A percentile compares a stretch with the other conserved stretches of the same genome.
These are phyloP conservation scores for Neonectria faginata DNA, from an alignment of 2,329 filamentous ascomycete species.

Conservation along the genomic window DNA sequence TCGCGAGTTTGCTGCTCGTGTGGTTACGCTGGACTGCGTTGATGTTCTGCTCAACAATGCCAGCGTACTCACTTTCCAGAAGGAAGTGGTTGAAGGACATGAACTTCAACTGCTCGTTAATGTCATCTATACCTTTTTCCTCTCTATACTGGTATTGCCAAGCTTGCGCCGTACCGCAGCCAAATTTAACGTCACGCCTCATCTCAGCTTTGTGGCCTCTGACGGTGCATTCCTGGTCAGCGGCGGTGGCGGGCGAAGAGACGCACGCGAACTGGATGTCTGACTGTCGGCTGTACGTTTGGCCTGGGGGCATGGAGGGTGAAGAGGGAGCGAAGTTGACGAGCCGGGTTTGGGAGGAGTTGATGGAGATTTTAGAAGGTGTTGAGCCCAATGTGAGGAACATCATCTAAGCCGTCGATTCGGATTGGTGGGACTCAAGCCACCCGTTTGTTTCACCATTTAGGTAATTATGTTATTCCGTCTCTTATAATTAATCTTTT, in stretches of 20 bases:
- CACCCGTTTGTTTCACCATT: too few relatives aligned
- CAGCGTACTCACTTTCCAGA: conserved; percentile 32
- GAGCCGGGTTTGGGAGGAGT: conserved; percentile 55
- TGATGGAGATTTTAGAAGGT: conserved; percentile 56
- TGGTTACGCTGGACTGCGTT: conserved; percentile 51
- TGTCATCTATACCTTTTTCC: conserved; percentile 59
- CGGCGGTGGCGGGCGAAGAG: conserved; percentile 52
- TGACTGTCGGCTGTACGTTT: conserved; percentile 45
- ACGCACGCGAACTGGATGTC: conserved; percentile 57
- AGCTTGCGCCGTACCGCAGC: conserved; percentile 52
- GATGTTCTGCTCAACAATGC: conserved; percentile 60
- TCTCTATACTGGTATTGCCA: conserved; percentile 58
- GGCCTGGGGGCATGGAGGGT: conserved; percentile 45
- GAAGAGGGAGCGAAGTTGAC: conserved; percentile 53
- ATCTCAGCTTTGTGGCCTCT: conserved; percentile 55
- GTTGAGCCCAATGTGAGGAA: conserved; percentile 55
- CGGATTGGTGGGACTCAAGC: too few relatives aligned
- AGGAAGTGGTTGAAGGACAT: conserved; percentile 51
- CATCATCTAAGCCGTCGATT: conserved; percentile 44
- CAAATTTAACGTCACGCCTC: conserved; percentile 49
- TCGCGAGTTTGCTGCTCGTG: conserved; percentile 51
- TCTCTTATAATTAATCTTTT: too few relatives aligned
- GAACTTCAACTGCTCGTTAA: conserved; percentile 60
- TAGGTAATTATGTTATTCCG: too few relatives aligned
- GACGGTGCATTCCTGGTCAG: conserved; percentile 48